Base-by-base conservation (phyloP, 2,329 filamentous ascomycete genomes). In the Pseudogymnoascus sp. region DNA sequence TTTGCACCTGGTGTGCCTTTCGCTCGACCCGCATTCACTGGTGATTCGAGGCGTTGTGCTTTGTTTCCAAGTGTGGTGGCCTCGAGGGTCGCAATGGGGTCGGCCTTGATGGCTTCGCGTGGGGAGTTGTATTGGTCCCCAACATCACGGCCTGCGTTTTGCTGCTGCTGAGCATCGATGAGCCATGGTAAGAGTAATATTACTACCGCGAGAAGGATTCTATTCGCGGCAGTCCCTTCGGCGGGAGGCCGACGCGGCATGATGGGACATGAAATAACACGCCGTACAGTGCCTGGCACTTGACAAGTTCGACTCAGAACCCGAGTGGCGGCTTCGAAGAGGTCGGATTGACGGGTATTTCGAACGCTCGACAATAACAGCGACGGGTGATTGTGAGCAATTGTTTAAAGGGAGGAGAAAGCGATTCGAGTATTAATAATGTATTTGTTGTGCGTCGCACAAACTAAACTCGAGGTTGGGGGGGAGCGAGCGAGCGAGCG, bases 221-320 rank as follows among this genome's bases (percentile, higher is more conserved):
- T 75, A 73, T 72, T 78, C 70, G 75, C 75, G 73, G 74, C 76
- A 74, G 70, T 71, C 70, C 76, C 78, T 73, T 80, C 79, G 75
- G 79, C 80, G 69, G 79, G 78, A 72, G 82, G 82, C 77, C 82
- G 82, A 80, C 81, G 83, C 77, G 81, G 76, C 82, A 85, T 87
- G 63, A 68, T 76, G 74, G 67, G 67, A 66, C 69, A 57, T 57
- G 55, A 35, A 38, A 57, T 57, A 52, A 52, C 45, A 52, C 45
- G 45, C 45, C 45, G 23, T 52, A 30, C 26, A 26, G 45, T 52
- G 45, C 26, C 45, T 52, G 45, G 15, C 45, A 52, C 9, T 48
- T 48, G 45, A 52, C 45, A 52, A 48, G 45, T 19, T 30, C 45
- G 45, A 52, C 45, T 52, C 45, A 33, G 45, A 26, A 52, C 23